A percentile compares a stretch with the other conserved stretches of the same genome.
Conservation (phyloP, 345 rosid species). For the Syzygium aqueum region DNA sequence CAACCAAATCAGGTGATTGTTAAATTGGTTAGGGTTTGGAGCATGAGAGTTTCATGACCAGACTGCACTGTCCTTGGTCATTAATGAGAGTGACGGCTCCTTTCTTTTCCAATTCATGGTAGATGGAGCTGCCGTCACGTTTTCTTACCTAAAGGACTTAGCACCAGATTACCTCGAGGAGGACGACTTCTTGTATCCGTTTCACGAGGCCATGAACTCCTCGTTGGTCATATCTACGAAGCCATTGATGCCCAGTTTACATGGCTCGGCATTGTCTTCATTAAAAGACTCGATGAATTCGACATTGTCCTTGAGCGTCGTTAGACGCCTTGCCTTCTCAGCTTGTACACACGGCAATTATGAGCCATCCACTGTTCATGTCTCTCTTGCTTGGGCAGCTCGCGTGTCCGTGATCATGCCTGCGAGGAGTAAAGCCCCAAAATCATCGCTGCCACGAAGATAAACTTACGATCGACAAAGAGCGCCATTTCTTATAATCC, state of each 20-base stretch:
- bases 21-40: neutral
- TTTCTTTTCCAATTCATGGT: slow-evolving; percentile 29
- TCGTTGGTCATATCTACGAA: slow-evolving; percentile 7
- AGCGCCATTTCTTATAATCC: neutral
- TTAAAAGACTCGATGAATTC: slow-evolving; percentile 30
- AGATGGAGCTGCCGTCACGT: slow-evolving; percentile 11
- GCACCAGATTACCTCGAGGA: neutral
- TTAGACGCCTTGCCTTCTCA: slow-evolving; percentile 21
- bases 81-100: slow-evolving; percentile 39
- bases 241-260: slow-evolving; percentile 5
- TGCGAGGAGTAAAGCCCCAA: slow-evolving; percentile 5
- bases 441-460: neutral
- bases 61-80: slow-evolving; percentile 35
- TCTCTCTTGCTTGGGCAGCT: slow-evolving; percentile 7
- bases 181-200: neutral
- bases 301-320: slow-evolving; percentile 26
- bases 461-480: neutral
- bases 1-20: neutral
- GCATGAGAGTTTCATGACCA: neutral
- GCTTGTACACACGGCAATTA: slow-evolving; percentile 13
- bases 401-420: slow-evolving; percentile 12
- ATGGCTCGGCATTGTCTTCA: slow-evolving; percentile 3
- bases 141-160: slow-evolving; percentile 4
- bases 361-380: slow-evolving; percentile 27
- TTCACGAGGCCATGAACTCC: slow-evolving; percentile 4